Base-by-base conservation (phyloP, 2,329 filamentous ascomycete genomes). In the Aspergillus texensis region DNA sequence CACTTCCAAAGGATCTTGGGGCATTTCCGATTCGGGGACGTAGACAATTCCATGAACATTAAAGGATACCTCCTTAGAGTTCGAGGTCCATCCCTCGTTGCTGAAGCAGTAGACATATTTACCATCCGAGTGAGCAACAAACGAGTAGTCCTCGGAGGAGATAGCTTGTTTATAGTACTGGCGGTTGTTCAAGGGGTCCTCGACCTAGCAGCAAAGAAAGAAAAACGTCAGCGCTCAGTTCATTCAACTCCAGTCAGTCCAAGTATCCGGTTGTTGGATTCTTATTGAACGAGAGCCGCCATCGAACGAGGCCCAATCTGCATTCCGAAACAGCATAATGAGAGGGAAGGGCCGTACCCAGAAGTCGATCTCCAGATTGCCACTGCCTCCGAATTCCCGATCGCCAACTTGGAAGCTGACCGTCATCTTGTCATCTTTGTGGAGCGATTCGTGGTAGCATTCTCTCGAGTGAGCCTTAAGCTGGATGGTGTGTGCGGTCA, bases 21-120 rank as follows among this genome's bases (percentile, higher is more conserved):
- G 88, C 65, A 90, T 86, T 73, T 98, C 94, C 64, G 87, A 84
- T 80, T 98, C 95, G 61, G 92, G 91, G 58, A 99, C 93, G 81
- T 98, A 99, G 76, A 99, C 94, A 69, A 99, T 93, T 72, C 95
- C 95, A 81, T 99, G 95, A 58, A 99, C 95, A 79, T 99, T 99
- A 88, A 99, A 99, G 62, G 93, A 96, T 60, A 99, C 94, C 80
- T 99, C 95, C 83, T 99, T 99, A 77, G 89, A 96, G 79, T 93
- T 93, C 63, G 94, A 93, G 63, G 92, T 92, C 93, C 94, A 99
- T 79, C 95, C 91, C 84, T 98, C 94, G 82, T 99, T 99, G 81
- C 95, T 96, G 83, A 99, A 99, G 88, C 95, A 99, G 88, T 99
- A 99, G 62, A 87, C 84, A 83, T 91, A 97, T 82, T 91, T 93